Conservation (phyloP, 352 stramenopile species). For the Thraustochytrium sp. region DNA sequence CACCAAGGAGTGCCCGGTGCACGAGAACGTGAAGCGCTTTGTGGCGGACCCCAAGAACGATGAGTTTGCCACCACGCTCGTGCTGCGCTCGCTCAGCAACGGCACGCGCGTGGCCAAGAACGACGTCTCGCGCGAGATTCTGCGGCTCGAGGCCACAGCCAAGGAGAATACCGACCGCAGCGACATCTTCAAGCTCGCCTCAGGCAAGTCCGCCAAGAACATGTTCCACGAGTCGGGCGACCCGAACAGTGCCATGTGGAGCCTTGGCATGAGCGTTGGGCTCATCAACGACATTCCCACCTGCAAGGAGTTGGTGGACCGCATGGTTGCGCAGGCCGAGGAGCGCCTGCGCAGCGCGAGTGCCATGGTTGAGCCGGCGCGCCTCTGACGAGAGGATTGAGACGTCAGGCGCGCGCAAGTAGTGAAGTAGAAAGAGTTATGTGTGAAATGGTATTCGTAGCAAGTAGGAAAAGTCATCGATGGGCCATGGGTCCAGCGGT, state of each 20-base stretch:
- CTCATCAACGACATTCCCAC: slow-evolving; percentile 52
- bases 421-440: too few relatives aligned
- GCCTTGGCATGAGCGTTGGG: slow-evolving; percentile 48
- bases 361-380: neutral
- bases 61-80: slow-evolving; percentile 50
- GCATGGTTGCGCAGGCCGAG: slow-evolving; percentile 51
- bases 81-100: slow-evolving; percentile 50
- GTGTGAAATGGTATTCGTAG: too few relatives aligned
- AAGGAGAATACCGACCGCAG: slow-evolving; percentile 44
- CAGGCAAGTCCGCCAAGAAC: slow-evolving; percentile 40
- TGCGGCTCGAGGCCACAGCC: slow-evolving; percentile 50
- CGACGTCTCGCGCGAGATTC: slow-evolving; percentile 48
- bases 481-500: too few relatives aligned
- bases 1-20: slow-evolving; percentile 51
- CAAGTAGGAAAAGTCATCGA: too few relatives aligned
- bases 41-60: slow-evolving; percentile 45
- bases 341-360: neutral
- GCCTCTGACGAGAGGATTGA: too few relatives aligned
- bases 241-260: slow-evolving; percentile 51
- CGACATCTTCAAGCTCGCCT: slow-evolving; percentile 50
- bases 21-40: slow-evolving; percentile 50
- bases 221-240: slow-evolving; percentile 48
- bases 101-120: slow-evolving; percentile 52
- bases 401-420: too few relatives aligned
- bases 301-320: slow-evolving; percentile 50